phyloP scores from a whole-genome alignment of 306 rosid species.

The Malus sieversii region DNA sequence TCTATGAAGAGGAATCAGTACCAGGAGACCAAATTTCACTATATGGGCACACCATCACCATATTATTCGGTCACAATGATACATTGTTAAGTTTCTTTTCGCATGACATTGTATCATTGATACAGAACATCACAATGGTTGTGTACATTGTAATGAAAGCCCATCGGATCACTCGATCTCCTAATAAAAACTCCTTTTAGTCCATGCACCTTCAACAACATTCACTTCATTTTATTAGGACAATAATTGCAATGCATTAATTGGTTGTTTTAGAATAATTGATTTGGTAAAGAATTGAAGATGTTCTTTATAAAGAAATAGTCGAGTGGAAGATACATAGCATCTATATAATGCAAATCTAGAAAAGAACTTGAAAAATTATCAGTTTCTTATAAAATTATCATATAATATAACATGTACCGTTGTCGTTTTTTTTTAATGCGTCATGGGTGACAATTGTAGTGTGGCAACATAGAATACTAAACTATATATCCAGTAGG shows the following conservation, averaged over 20 bases:
- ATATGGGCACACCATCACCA: too few relatives aligned
- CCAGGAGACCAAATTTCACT: background rate
- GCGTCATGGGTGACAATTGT: too few relatives aligned
- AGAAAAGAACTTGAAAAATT: background rate
- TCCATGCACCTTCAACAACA: background rate
- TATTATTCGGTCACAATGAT: too few relatives aligned
- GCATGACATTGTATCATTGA: background rate
- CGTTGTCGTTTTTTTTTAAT: background rate
- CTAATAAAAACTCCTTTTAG: background rate
- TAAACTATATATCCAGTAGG: background rate
- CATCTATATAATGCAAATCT: background rate
- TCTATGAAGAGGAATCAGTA: background rate
- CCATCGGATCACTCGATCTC: background rate
- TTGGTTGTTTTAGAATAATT: background rate
- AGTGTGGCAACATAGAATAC: too few relatives aligned
- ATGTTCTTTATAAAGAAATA: background rate
- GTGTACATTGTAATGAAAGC: background rate
- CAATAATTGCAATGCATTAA: background rate
- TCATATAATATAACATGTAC: background rate
- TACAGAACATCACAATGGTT: too few relatives aligned
- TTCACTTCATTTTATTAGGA: conserved; percentile 5
- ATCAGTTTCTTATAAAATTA: background rate
- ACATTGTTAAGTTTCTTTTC: too few relatives aligned
- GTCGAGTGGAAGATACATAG: background rate
- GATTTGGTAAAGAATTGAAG: background rate